These are phyloP conservation scores for Malania oleifera DNA, from an alignment of 164 flowering plant genomes.

Conservation along the genomic window DNA sequence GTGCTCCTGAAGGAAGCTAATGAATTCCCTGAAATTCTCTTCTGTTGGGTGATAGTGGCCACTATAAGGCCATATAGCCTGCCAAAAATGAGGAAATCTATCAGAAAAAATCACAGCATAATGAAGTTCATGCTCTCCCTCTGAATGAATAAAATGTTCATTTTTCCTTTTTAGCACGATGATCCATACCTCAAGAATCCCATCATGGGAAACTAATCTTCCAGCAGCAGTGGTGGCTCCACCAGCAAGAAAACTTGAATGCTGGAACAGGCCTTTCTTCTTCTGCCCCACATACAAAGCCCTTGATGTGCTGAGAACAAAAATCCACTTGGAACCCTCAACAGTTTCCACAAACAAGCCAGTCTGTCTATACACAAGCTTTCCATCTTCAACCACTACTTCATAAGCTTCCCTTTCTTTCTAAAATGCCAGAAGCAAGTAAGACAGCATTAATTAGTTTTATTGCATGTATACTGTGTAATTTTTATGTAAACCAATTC, in stretches of 20 bases:
- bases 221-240: constrained; percentile 83
- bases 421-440: constrained; percentile 25
- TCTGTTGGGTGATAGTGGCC: constrained; percentile 81
- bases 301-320: constrained; percentile 67
- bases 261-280: constrained; percentile 53
- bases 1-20: constrained; percentile 57
- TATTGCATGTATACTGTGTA: background rate
- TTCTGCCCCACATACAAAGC: constrained; percentile 61
- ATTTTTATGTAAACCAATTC: background rate
- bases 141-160: too few relatives aligned
- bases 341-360: constrained; percentile 38
- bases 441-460: background rate
- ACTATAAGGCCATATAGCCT: constrained; percentile 81
- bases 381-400: constrained; percentile 55
- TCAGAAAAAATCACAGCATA: background rate
- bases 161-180: too few relatives aligned
- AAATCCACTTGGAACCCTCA: constrained; percentile 70
- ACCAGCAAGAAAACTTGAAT: constrained; percentile 64
- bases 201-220: constrained; percentile 55
- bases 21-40: constrained; percentile 63
- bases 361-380: constrained; percentile 40
- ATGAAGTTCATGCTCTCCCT: too few relatives aligned
- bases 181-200: constrained; percentile 50
- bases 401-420: constrained; percentile 61
- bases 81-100: background rate